Evolutionary conservation across 2,329 filamentous ascomycete genomes (phyloP).

Genomic region (Alternaria metachromatica): DNA sequence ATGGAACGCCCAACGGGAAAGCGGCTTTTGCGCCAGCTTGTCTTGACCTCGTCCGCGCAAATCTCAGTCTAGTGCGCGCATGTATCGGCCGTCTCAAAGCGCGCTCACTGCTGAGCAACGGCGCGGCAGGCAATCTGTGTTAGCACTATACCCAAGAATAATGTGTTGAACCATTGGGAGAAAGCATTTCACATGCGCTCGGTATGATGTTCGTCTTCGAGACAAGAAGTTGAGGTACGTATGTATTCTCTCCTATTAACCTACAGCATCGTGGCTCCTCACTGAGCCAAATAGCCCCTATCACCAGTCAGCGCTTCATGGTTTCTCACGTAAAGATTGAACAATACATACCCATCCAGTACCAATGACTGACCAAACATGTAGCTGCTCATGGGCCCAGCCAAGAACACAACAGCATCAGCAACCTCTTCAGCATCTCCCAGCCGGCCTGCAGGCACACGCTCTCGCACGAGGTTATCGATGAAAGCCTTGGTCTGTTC

Average conservation of each 20-base stretch:
- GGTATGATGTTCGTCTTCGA: background rate
- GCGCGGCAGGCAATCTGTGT: background rate
- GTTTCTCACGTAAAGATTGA: background rate
- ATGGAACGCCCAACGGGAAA: background rate
- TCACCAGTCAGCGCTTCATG: background rate
- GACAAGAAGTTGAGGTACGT: background rate
- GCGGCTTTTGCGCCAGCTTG: slow-evolving; percentile 7
- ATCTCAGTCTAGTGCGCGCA: slow-evolving; percentile 14
- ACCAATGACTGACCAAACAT: slow-evolving; percentile 17
- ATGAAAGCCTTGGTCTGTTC: slow-evolving; percentile 12
- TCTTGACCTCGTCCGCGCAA: slow-evolving; percentile 10
- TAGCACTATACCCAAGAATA: background rate
- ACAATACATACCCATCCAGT: slow-evolving; percentile 14
- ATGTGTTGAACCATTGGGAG: background rate
- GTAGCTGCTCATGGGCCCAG: slow-evolving; percentile 15
- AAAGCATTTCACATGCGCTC: background rate
- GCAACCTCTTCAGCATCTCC: slow-evolving; percentile 17
- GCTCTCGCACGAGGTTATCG: slow-evolving; percentile 11
- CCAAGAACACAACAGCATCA: slow-evolving; percentile 14
- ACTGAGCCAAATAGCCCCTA: slow-evolving; percentile 9
- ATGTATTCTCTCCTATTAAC: background rate
- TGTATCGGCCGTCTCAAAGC: slow-evolving; percentile 11
- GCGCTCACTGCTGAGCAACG: slow-evolving; percentile 8
- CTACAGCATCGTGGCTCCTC: background rate
- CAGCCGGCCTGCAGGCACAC: slow-evolving; percentile 11